Conservation (phyloP, 192 early-diverging fungal genomes). For the Thoreauomyces humboldtii region DNA sequence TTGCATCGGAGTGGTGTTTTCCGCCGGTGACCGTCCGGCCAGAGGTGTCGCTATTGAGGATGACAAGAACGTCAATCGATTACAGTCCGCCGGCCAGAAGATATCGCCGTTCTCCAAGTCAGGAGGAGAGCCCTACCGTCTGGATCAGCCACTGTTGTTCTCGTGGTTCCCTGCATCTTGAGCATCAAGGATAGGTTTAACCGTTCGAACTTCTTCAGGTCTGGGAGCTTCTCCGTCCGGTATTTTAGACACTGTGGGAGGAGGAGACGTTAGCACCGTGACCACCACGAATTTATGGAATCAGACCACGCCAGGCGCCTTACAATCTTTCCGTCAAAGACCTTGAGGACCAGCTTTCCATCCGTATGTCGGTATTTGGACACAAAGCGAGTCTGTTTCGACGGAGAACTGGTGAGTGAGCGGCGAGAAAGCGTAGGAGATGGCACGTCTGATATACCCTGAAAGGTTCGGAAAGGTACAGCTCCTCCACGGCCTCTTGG, state of each 20-base stretch:
- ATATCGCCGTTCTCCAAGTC: not conserved
- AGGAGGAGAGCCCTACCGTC: not conserved
- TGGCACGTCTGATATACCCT: too few relatives aligned
- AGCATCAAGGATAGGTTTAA: constrained; percentile 65
- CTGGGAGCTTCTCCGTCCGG: constrained; percentile 65
- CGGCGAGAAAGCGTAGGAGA: too few relatives aligned
- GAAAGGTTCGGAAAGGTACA: constrained; percentile 60
- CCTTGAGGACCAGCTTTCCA: constrained; percentile 69
- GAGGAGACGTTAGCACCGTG: not conserved
- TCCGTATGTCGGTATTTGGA: constrained; percentile 64
- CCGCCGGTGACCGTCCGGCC: not conserved
- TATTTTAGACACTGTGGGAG: constrained; percentile 56
- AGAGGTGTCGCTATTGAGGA: not conserved
- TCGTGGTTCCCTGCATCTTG: constrained; percentile 57
- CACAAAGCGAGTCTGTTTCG: constrained; percentile 67
- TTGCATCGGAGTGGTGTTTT: not conserved
- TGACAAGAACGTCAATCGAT: not conserved
- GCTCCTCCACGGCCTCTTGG: constrained; percentile 69
- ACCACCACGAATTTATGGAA: too few relatives aligned
- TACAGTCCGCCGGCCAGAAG: not conserved
- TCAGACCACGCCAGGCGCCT: not conserved
- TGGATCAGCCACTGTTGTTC: not conserved
- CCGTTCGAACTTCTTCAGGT: constrained; percentile 70
- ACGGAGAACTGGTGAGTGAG: too few relatives aligned
- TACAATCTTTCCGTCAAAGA: constrained; percentile 70